Evolutionary conservation across 2,329 filamentous ascomycete species (phyloP).

Genomic region (Byssoonygena ceratinophila): DNA sequence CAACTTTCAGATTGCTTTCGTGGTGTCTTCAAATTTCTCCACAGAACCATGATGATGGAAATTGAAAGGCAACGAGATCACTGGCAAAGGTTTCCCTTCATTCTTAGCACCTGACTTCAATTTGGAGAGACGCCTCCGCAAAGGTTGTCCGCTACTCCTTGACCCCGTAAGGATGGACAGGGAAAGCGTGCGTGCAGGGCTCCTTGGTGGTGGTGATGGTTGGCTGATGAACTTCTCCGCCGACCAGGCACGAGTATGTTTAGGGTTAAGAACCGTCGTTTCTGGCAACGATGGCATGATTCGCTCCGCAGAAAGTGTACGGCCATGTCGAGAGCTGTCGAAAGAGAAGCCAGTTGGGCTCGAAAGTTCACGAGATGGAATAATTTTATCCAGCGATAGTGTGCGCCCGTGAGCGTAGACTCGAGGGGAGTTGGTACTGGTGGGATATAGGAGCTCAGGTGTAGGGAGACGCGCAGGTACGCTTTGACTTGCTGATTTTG

Average conservation of each 20-base stretch:
- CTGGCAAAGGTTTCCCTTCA: neutral
- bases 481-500: neutral
- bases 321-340: neutral
- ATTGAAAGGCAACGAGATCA: constrained; percentile 6
- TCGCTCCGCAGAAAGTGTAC: constrained; percentile 4
- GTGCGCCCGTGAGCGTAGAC: constrained; percentile 3
- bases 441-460: constrained; percentile 4
- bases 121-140: constrained; percentile 8
- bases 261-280: neutral
- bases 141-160: neutral
- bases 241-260: neutral
- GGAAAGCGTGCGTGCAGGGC: constrained; percentile 7
- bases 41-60: constrained; percentile 8
- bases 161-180: constrained; percentile 2
- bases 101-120: neutral
- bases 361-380: neutral
- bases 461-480: neutral
- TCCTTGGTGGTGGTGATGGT: constrained; percentile 6
- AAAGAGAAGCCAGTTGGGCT: neutral
- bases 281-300: constrained; percentile 8
- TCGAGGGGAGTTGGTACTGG: neutral
- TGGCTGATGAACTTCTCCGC: neutral
- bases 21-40: neutral
- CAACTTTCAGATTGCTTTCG: neutral
- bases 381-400: constrained; percentile 2